Conservation (phyloP, 2,329 filamentous ascomycete genomes). For the Aspergillus sp. region DNA sequence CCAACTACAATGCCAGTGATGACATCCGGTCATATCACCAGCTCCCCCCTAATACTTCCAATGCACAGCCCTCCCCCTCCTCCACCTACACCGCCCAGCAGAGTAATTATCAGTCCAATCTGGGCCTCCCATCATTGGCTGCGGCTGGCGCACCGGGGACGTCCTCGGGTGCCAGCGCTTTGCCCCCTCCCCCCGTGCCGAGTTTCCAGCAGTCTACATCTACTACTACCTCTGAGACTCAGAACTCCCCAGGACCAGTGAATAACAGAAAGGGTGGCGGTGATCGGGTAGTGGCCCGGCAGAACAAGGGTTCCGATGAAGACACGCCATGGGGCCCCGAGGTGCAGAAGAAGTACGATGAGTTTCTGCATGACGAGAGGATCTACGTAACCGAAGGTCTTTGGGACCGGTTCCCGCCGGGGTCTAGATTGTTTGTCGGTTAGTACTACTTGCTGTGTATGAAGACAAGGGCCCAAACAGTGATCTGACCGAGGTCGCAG, state of each 20-base stretch:
- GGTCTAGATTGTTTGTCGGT: constrained; percentile 54
- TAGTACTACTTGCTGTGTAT: constrained; percentile 22
- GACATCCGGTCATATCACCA: constrained; percentile 45
- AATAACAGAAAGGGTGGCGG: constrained; percentile 27
- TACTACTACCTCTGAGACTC: constrained; percentile 22
- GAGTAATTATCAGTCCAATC: constrained; percentile 39
- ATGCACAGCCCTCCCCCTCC: constrained; percentile 19
- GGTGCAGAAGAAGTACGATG: constrained; percentile 52
- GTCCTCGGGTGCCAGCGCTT: constrained; percentile 34
- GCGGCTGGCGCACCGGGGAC: constrained; percentile 41
- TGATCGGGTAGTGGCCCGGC: constrained; percentile 29
- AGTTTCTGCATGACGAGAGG: constrained; percentile 54
- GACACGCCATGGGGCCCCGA: constrained; percentile 53
- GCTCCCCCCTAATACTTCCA: constrained; percentile 33
- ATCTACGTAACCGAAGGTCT: constrained; percentile 55
- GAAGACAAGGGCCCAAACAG: background rate
- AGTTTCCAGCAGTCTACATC: constrained; percentile 41
- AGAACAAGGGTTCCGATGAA: constrained; percentile 33
- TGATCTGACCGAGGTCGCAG: constrained; percentile 47
- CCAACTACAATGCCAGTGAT: constrained; percentile 42
- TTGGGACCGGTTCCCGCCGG: constrained; percentile 54
- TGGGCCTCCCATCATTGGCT: constrained; percentile 25
- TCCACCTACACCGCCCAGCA: constrained; percentile 34
- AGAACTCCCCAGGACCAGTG: constrained; percentile 25
- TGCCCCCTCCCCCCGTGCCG: constrained; percentile 45